Evolutionary conservation across 345 rosid genomes (phyloP).

Genomic region (Hibiscus mutabilis): DNA sequence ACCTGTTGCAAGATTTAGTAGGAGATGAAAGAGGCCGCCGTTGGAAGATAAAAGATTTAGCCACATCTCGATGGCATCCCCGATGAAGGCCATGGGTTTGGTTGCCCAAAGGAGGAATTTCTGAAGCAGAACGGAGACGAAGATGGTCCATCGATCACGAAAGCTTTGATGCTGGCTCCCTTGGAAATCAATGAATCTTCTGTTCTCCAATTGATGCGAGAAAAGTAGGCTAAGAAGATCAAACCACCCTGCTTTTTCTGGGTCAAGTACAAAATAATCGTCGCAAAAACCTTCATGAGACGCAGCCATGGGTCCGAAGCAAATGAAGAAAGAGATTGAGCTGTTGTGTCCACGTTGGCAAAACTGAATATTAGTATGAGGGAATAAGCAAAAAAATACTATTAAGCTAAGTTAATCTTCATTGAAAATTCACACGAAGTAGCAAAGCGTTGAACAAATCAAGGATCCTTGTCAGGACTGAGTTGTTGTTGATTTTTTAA

Average conservation of each 20-base stretch:
- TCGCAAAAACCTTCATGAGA: slow-evolving; percentile 4
- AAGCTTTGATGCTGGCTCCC: slow-evolving; percentile 15
- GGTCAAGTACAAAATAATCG: slow-evolving; percentile 29
- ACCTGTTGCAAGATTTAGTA: slow-evolving; percentile 34
- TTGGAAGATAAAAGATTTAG: slow-evolving; percentile 41
- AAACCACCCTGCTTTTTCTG: slow-evolving; percentile 31
- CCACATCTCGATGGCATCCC: slow-evolving; percentile 26
- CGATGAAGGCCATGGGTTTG: slow-evolving; percentile 20
- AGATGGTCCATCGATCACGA: slow-evolving; percentile 42
- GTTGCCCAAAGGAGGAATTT: slow-evolving; percentile 25
- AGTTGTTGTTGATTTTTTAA: not conserved
- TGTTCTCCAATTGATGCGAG: slow-evolving; percentile 9
- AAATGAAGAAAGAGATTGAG: not conserved
- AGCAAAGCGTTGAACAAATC: not conserved
- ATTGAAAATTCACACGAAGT: not conserved
- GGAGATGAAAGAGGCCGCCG: slow-evolving; percentile 34
- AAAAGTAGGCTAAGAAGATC: slow-evolving; percentile 35
- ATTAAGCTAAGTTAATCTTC: not conserved
- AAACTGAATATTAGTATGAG: not conserved
- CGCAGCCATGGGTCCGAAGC: not conserved
- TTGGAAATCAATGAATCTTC: slow-evolving; percentile 27
- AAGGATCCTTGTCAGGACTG: not conserved
- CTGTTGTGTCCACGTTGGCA: not conserved
- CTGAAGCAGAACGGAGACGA: slow-evolving; percentile 40
- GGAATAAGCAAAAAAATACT: not conserved